A percentile compares a stretch with the other conserved stretches of the same genome.
Evolutionary conservation across 2,329 filamentous ascomycete genomes (phyloP).

Genomic region (Emergomyces africanus): DNA sequence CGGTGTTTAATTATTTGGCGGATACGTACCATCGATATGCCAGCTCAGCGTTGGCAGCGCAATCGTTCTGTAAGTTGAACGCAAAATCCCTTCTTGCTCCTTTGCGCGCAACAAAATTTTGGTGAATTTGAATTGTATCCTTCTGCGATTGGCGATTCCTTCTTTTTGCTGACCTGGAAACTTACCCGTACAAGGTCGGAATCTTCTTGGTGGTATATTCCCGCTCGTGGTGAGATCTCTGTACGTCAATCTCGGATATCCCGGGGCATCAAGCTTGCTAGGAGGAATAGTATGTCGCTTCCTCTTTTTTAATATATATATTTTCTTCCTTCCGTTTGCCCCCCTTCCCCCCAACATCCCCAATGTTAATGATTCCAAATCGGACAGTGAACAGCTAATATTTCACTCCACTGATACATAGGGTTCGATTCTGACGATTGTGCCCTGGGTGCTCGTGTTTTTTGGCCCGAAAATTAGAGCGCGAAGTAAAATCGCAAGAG

Average conservation of each 20-base stretch:
- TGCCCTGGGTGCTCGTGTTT: slow-evolving; percentile 78
- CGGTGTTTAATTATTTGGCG: slow-evolving; percentile 85
- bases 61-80: slow-evolving; percentile 53
- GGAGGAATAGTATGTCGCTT: slow-evolving; percentile 51
- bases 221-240: slow-evolving; percentile 62
- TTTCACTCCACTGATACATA: slow-evolving; percentile 8
- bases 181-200: slow-evolving; percentile 40
- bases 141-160: background rate
- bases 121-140: background rate
- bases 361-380: background rate
- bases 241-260: slow-evolving; percentile 59
- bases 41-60: slow-evolving; percentile 72
- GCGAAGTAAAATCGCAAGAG: slow-evolving; percentile 62
- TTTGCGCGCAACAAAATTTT: too few relatives aligned
- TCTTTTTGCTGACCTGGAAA: background rate
- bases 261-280: slow-evolving; percentile 58
- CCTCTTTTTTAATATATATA: background rate
- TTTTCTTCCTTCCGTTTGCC: background rate
- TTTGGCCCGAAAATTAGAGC: slow-evolving; percentile 64
- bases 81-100: too few relatives aligned
- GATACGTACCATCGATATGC: slow-evolving; percentile 80
- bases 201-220: slow-evolving; percentile 69
- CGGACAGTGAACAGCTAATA: background rate
- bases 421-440: slow-evolving; percentile 52
- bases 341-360: too few relatives aligned